Evolutionary conservation across 108 stramenopile genomes (phyloP).

Genomic region (Cylindrotheca fusiformis): DNA sequence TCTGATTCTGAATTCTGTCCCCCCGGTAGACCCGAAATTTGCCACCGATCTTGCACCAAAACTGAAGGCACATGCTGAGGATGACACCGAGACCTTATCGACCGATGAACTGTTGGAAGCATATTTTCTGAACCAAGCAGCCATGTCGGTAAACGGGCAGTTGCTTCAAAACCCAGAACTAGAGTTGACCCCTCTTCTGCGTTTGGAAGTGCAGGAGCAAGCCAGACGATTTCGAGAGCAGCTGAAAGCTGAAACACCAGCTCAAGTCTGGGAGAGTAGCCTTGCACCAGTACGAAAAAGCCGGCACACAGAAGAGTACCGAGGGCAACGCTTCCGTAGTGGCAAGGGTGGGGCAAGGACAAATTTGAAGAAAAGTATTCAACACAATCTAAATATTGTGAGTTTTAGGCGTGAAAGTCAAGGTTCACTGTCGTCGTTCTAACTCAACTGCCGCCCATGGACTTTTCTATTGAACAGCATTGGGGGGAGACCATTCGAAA

Average conservation of each 20-base stretch:
- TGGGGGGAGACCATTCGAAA: constrained; percentile 80
- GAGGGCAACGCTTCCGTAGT: constrained; percentile 38
- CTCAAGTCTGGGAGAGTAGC: constrained; percentile 25
- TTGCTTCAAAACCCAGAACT: constrained; percentile 23
- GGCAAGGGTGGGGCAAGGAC: constrained; percentile 55
- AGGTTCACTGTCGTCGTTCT: background rate
- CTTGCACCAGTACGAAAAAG: constrained; percentile 4
- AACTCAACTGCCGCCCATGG: background rate
- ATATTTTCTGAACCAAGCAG: constrained; percentile 66
- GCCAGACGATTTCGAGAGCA: constrained; percentile 41
- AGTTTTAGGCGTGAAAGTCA: constrained; percentile 16
- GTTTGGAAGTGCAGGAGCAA: constrained; percentile 41
- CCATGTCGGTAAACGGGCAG: constrained; percentile 34
- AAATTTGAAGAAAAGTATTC: constrained; percentile 50
- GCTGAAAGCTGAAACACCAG: constrained; percentile 35
- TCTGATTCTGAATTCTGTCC: constrained; percentile 62
- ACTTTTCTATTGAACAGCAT: constrained; percentile 19
- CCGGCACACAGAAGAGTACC: constrained; percentile 19
- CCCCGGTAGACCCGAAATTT: constrained; percentile 77
- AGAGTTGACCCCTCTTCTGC: constrained; percentile 12
- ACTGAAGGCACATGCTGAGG: constrained; percentile 23
- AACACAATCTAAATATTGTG: constrained; percentile 75
- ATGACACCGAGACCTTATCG: constrained; percentile 29
- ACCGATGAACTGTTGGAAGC: constrained; percentile 68
- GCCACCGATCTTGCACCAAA: constrained; percentile 48